phyloP scores from a whole-genome alignment of 1,284 basidiomycete species.

The Coniophora puteana region DNA sequence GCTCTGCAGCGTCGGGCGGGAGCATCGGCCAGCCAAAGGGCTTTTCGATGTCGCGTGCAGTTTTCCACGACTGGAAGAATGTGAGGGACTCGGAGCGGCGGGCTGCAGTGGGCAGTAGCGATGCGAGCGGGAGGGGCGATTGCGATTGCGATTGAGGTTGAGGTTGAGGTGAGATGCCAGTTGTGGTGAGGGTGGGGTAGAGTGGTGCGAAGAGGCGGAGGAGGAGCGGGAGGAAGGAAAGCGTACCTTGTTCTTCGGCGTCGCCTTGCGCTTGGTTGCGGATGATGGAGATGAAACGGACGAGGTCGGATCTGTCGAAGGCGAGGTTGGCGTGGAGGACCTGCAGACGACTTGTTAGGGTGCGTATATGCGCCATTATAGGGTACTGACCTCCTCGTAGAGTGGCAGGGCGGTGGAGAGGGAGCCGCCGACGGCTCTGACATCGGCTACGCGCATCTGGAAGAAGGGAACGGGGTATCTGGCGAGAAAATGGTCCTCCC shows the following conservation, averaged over 20 bases:
- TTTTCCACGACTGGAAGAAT: conserved; percentile 29
- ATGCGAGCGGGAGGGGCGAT: too few relatives aligned
- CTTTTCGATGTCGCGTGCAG: conserved; percentile 27
- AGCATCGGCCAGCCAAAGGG: conserved; percentile 30
- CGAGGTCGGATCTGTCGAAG: conserved; percentile 16
- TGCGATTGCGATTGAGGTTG: background rate
- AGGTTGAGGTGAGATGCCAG: background rate
- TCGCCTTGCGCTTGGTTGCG: conserved; percentile 23
- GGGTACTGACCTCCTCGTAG: conserved; percentile 25
- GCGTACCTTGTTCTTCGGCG: conserved; percentile 23
- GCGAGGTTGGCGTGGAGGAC: conserved; percentile 20
- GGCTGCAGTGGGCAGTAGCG: conserved; percentile 9
- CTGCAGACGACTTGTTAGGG: conserved; percentile 9
- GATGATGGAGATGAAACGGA: conserved; percentile 19
- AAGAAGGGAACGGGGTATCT: conserved; percentile 28
- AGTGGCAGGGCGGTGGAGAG: conserved; percentile 26
- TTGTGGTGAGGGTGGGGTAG: background rate
- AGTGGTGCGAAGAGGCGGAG: background rate
- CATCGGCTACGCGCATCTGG: conserved; percentile 28
- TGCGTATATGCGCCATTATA: background rate
- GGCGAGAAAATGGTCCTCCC: conserved; percentile 29
- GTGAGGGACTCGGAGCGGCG: conserved; percentile 17
- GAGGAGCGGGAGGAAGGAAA: too few relatives aligned
- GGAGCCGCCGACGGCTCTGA: conserved; percentile 25
- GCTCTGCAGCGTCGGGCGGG: conserved; percentile 19